Evolutionary conservation across 2,329 filamentous ascomycete species (phyloP).

Genomic region (Pestalotiopsis sp.): DNA sequence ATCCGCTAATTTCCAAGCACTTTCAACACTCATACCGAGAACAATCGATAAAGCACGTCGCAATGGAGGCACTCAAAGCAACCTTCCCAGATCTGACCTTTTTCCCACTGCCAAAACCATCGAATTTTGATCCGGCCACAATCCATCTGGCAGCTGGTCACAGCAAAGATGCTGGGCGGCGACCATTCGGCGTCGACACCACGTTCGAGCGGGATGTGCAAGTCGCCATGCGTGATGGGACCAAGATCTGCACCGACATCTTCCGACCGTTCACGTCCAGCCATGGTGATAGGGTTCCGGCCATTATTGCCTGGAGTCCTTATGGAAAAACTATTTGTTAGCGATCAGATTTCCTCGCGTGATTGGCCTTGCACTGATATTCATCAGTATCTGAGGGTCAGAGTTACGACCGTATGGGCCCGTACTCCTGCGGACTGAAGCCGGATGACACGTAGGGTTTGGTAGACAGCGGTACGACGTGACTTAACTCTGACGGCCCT

Average conservation of each 20-base stretch:
- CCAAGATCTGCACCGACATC: background rate
- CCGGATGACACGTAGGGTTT: background rate
- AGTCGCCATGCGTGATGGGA: background rate
- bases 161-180: background rate
- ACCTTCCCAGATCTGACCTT: too few relatives aligned
- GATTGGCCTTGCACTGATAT: background rate
- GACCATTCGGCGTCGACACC: background rate
- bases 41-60: too few relatives aligned
- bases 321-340: background rate
- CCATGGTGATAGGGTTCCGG: background rate
- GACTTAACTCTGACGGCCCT: background rate
- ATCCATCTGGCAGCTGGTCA: too few relatives aligned
- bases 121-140: too few relatives aligned
- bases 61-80: too few relatives aligned
- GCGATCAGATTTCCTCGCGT: too few relatives aligned
- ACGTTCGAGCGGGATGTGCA: background rate
- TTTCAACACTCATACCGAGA: too few relatives aligned
- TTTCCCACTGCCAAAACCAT: too few relatives aligned
- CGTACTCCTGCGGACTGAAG: background rate
- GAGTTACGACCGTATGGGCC: background rate
- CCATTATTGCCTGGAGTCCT: background rate
- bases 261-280: background rate
- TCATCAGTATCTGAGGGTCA: background rate
- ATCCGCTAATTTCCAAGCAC: too few relatives aligned
- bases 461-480: background rate